phyloP scores from a whole-genome alignment of 495 filamentous ascomycete genomes.

The Xylaria flabelliformis region DNA sequence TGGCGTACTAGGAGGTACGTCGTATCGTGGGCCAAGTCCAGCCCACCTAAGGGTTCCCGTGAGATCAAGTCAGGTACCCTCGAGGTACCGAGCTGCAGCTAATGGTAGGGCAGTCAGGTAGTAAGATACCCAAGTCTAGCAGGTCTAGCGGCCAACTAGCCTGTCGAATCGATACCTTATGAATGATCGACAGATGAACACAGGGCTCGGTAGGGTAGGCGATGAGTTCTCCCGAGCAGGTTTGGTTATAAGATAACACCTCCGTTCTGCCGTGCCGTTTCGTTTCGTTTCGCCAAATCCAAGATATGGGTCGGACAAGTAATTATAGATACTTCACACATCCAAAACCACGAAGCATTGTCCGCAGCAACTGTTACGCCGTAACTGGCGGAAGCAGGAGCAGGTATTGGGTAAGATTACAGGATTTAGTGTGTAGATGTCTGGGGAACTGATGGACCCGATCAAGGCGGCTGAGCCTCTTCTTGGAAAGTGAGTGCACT shows the following conservation, averaged over 20 bases:
- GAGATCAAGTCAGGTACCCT: constrained; percentile 15
- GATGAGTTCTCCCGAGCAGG: constrained; percentile 6
- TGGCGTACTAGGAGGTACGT: neutral
- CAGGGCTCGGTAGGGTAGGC: neutral
- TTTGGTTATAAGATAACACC: constrained; percentile 2
- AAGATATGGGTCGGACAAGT: neutral
- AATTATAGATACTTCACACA: constrained; percentile 8
- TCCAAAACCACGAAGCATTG: neutral
- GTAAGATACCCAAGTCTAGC: neutral
- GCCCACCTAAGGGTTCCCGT: neutral
- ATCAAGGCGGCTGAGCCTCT: constrained; percentile 10
- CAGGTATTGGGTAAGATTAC: constrained; percentile 8
- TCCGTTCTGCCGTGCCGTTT: constrained; percentile 22
- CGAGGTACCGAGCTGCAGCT: constrained; percentile 6
- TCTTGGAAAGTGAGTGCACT: neutral
- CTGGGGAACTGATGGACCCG: neutral
- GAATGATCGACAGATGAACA: constrained; percentile 24
- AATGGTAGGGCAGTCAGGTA: neutral
- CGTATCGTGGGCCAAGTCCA: constrained; percentile 8
- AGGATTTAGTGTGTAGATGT: constrained; percentile 7
- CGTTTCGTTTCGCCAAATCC: constrained; percentile 19
- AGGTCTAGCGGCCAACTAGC: neutral
- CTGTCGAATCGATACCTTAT: constrained; percentile 9
- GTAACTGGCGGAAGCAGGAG: neutral
- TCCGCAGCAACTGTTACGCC: neutral